Conservation (phyloP, 2,329 filamentous ascomycete species). For the Grosmannia clavigera region DNA sequence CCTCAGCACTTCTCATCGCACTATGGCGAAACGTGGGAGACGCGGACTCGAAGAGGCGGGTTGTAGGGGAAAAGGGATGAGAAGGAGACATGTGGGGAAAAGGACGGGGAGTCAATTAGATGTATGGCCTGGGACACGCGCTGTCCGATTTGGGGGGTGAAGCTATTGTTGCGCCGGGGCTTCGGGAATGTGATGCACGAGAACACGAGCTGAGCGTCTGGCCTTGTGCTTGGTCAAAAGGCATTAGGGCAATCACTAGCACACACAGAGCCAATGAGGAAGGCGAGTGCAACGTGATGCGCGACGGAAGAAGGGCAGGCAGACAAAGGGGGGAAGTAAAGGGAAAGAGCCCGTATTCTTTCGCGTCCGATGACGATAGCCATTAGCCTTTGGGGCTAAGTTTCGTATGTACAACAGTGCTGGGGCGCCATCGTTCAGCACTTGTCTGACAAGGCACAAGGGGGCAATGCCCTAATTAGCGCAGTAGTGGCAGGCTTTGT, state of each 20-base stretch:
- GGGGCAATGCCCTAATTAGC: background rate
- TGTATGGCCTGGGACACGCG: background rate
- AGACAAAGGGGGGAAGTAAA: background rate
- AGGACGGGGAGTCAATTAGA: background rate
- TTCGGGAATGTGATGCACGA: background rate
- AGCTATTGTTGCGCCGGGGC: background rate
- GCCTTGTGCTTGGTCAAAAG: background rate
- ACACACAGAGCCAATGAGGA: background rate
- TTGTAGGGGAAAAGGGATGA: background rate
- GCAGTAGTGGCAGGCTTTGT: background rate
- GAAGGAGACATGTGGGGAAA: background rate
- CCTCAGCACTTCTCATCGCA: slow-evolving; percentile 14
- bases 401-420: background rate
- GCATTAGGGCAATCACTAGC: background rate
- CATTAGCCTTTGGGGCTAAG: background rate
- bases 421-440: background rate
- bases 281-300: background rate
- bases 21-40: slow-evolving; percentile 27
- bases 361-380: background rate
- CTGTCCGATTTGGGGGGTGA: background rate
- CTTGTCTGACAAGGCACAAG: background rate
- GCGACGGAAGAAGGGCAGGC: background rate
- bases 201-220: background rate
- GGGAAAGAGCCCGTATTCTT: too few species aligned
- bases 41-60: slow-evolving; percentile 14